Evolutionary conservation across 1,284 basidiomycete genomes (phyloP), one percentile per base, ranked within the genome.

Genomic region (Laetiporus sulphureus): DNA sequence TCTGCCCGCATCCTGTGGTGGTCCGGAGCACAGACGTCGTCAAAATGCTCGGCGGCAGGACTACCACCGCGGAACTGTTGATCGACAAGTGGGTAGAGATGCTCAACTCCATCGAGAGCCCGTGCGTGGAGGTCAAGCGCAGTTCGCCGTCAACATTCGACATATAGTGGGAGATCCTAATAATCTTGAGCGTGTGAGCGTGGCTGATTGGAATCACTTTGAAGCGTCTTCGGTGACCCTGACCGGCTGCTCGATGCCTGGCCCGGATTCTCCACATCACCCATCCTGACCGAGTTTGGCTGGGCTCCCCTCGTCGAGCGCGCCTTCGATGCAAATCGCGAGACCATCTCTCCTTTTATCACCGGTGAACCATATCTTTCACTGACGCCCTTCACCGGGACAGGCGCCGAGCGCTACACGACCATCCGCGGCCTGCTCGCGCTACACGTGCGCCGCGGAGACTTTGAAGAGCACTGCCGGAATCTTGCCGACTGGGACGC

Each of bases 391-490:
- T 38, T 48, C 13, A 32, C 38, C 8, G 25, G 25, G 13, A 27
- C 30, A 19, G 32, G 40, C 41, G 35, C 44, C 38, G 43, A 54
- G 32, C 53, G 51, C 16, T 54, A 57, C 47, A 25, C 52, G 15
- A 40, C 44, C 22, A 52, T 67, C 16, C 55, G 59, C 0, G 71
- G 70, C 16, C 59, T 78, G 2, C 58, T 83, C n/a, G 79, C 70
- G 0, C 53, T 83, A 3, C 79, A 83, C 51, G 51, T 82, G 19
- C 73, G 81, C 4, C 64, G 78, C 23, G 81, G 81, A 4, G 79
- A 83, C 56, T 83, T 71, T 50, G 50, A 62, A 30, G 55, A 59
- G 3, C 77, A 80, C 48, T 83, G 80, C 49, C 29, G 49, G 1
- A 52, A 63, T 42, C 67, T 82, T 30, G 66, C 65, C 0, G 49